Evolutionary conservation across 768 basidiomycete genomes (phyloP).

Genomic region (Hygrophoropsis aurantiaca): DNA sequence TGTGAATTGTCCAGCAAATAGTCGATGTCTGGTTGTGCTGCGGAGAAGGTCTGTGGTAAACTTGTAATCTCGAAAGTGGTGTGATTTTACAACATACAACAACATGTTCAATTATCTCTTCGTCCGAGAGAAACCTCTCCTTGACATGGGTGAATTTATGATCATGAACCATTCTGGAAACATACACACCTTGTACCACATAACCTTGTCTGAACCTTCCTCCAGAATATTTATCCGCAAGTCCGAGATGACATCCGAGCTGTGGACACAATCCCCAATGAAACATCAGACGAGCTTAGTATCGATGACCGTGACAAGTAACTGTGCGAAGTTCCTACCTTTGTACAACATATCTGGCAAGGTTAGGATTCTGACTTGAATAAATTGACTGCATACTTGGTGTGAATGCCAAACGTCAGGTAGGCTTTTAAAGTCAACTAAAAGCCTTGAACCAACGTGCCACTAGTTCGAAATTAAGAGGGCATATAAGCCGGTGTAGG

Average conservation of each 20-base stretch:
- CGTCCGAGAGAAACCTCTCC: slow-evolving; percentile 73
- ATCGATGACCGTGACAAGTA: not conserved
- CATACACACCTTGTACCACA: slow-evolving; percentile 75
- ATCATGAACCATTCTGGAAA: not conserved
- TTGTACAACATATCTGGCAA: slow-evolving; percentile 30
- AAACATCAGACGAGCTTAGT: not conserved
- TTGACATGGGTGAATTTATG: slow-evolving; percentile 30
- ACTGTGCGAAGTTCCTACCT: slow-evolving; percentile 17
- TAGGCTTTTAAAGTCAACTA: too few relatives aligned
- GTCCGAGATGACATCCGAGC: slow-evolving; percentile 73
- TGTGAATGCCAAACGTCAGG: too few relatives aligned
- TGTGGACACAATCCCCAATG: slow-evolving; percentile 23
- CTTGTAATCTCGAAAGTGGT: not conserved
- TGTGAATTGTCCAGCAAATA: slow-evolving; percentile 74
- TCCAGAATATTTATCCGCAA: slow-evolving; percentile 64
- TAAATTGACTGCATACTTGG: too few relatives aligned
- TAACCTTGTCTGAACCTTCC: slow-evolving; percentile 54
- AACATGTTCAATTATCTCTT: slow-evolving; percentile 74
- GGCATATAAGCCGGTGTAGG: too few relatives aligned
- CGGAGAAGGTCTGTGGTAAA: not conserved
- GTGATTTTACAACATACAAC: slow-evolving; percentile 47
- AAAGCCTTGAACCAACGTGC: too few relatives aligned
- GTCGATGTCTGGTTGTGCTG: slow-evolving; percentile 70
- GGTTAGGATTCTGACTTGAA: slow-evolving; percentile 22
- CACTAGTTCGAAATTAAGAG: too few relatives aligned